Evolutionary conservation across 331 rosid genomes (phyloP), one percentile per base, ranked within the genome.

Genomic region (Malus hybrid): DNA sequence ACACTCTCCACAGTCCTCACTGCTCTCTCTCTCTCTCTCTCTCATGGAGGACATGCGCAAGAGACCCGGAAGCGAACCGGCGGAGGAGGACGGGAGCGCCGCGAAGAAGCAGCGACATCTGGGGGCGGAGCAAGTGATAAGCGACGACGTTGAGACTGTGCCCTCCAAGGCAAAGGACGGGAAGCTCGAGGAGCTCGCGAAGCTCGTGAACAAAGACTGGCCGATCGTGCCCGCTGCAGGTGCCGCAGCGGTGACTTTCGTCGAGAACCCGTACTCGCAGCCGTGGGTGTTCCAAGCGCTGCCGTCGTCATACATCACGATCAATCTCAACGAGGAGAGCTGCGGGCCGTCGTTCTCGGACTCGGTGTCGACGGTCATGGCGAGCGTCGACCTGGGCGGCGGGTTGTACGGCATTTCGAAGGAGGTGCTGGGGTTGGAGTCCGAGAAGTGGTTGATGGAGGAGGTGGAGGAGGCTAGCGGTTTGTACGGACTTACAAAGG

Each of bases 291-390:
- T 77, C 36, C 92, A 83, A 46, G 84, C 88, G 16, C 80, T 86
- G 27, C 81, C 90, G 22, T 82, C 90, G 3, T 85, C 96, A 4
- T 90, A 88, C 83, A 68, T 92, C 9, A 90, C 96, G 4, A 87
- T 92, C 19, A 86, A 92, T 82, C 87, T 86, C 24, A 88, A 89
- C 76, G 93, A 91, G 79, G 96, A 91, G 88, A 89, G 84, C 69
- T 89, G 97, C 66, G 97, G 97, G 8, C 90, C 97, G 13, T 91
- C 97, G 16, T 89, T 88, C 76, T 86, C 97, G 5, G 91, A 86
- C 64, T 71, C 76, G 12, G 87, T 84, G 56, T 86, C 96, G 33
- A 88, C 96, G 27, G 68, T 89, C 59, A 91, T 91, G 97, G 96
- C 84, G 50, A 87, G 86, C 79, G 83, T 88, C 6, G 85, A 88